phyloP scores from a whole-genome alignment of 495 filamentous ascomycete species.

The Lophium mytilinum region DNA sequence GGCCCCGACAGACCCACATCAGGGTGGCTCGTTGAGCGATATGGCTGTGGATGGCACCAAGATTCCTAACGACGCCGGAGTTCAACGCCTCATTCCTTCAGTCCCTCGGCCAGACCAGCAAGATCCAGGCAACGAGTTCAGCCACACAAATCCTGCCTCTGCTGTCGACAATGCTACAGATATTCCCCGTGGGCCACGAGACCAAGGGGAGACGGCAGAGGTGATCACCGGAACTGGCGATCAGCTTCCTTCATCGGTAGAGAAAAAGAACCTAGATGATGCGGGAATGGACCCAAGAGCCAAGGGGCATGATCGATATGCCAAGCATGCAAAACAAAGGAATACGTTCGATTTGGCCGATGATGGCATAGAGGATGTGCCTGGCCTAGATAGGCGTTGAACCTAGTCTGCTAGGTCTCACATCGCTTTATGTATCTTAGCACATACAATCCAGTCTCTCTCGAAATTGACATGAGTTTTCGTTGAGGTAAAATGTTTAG shows the following conservation, averaged over 20 bases:
- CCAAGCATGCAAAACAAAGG: not conserved
- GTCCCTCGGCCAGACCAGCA: slow-evolving; percentile 48
- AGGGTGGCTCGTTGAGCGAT: slow-evolving; percentile 39
- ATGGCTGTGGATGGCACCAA: slow-evolving; percentile 48
- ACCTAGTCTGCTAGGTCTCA: too few relatives aligned
- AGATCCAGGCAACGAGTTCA: slow-evolving; percentile 26
- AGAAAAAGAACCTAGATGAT: slow-evolving; percentile 40
- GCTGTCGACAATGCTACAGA: slow-evolving; percentile 47
- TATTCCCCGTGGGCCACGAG: slow-evolving; percentile 42
- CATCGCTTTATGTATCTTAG: too few relatives aligned
- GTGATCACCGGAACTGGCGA: slow-evolving; percentile 47
- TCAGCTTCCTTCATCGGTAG: slow-evolving; percentile 37
- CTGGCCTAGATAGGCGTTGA: too few relatives aligned
- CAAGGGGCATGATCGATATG: not conserved
- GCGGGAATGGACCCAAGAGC: slow-evolving; percentile 9
- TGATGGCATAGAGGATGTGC: not conserved
- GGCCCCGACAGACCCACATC: slow-evolving; percentile 13
- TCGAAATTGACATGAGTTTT: too few relatives aligned
- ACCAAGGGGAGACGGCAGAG: slow-evolving; percentile 41
- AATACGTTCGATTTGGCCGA: not conserved
- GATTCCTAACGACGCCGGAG: slow-evolving; percentile 48
- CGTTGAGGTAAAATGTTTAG: too few relatives aligned
- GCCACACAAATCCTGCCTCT: slow-evolving; percentile 32
- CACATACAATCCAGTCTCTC: too few relatives aligned
- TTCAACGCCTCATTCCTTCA: slow-evolving; percentile 46